Conservation (phyloP, 2,329 filamentous ascomycete species). For the Pseudopithomyces maydicus region DNA sequence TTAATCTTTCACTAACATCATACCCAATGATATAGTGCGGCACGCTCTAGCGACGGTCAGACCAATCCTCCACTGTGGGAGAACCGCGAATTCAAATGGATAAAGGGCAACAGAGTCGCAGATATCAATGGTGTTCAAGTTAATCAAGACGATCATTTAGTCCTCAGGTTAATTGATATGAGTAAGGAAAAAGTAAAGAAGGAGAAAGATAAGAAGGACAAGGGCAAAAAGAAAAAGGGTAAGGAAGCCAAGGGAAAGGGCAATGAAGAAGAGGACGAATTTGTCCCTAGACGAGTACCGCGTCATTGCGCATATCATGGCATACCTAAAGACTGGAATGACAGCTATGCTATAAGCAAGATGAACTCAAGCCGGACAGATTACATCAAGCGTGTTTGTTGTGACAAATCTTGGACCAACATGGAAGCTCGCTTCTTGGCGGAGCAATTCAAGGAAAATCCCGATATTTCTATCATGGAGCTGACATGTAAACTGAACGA, state of each 20-base stretch:
- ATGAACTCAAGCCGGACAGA: background rate
- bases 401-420: background rate
- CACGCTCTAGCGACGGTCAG: background rate
- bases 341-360: constrained; percentile 28
- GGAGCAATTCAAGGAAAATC: background rate
- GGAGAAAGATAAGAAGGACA: no score
- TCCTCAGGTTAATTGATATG: constrained; percentile 36
- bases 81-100: constrained; percentile 28
- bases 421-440: background rate
- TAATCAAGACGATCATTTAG: constrained; percentile 26
- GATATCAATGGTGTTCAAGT: constrained; percentile 8
- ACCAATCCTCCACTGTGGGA: constrained; percentile 30
- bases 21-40: background rate
- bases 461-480: background rate
- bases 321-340: constrained; percentile 30
- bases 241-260: no score
- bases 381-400: background rate
- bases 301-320: constrained; percentile 22
- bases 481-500: background rate
- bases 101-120: constrained; percentile 18
- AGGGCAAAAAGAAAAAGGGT: no score
- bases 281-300: constrained; percentile 20
- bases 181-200: constrained; percentile 8
- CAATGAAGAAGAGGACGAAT: constrained; percentile 7
- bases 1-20: no score